A percentile compares a stretch with the other conserved stretches of the same genome.
Evolutionary conservation across 352 stramenopile species (phyloP).

Genomic region (Pythium chondricola): DNA sequence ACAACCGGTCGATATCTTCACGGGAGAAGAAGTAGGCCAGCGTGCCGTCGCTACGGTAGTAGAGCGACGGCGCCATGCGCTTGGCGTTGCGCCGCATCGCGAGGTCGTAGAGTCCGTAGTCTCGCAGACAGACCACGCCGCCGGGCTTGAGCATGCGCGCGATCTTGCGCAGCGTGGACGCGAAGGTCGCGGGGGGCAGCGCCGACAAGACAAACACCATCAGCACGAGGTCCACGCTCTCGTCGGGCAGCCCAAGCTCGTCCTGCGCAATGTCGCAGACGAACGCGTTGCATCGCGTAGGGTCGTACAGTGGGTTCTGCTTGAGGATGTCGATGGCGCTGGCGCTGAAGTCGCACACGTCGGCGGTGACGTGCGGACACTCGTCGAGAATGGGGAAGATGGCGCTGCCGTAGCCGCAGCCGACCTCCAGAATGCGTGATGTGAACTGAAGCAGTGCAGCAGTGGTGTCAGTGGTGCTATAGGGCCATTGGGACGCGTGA

Average conservation of each 20-base stretch:
- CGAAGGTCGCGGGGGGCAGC: slow-evolving; percentile 52
- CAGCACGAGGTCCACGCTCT: slow-evolving; percentile 67
- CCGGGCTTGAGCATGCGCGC: slow-evolving; percentile 43
- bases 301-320: slow-evolving; percentile 42
- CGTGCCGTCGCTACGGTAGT: slow-evolving; percentile 72
- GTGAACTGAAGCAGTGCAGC: too few relatives aligned
- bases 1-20: slow-evolving; percentile 41
- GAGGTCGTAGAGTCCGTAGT: slow-evolving; percentile 86
- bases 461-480: too few relatives aligned
- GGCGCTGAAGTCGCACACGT: slow-evolving; percentile 83
- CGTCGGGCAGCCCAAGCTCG: slow-evolving; percentile 35
- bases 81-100: slow-evolving; percentile 81
- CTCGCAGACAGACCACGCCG: slow-evolving; percentile 77
- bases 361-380: slow-evolving; percentile 52
- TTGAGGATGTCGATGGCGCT: slow-evolving; percentile 65
- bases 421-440: slow-evolving; percentile 66
- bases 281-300: slow-evolving; percentile 50
- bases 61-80: slow-evolving; percentile 44
- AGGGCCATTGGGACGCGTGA: background rate
- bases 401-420: slow-evolving; percentile 83
- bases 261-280: slow-evolving; percentile 67
- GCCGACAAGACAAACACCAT: slow-evolving; percentile 84
- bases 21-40: slow-evolving; percentile 76
- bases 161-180: slow-evolving; percentile 47
- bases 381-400: slow-evolving; percentile 78